phyloP scores from a whole-genome alignment of 495 filamentous ascomycete species.

The Xylaria flabelliformis region DNA sequence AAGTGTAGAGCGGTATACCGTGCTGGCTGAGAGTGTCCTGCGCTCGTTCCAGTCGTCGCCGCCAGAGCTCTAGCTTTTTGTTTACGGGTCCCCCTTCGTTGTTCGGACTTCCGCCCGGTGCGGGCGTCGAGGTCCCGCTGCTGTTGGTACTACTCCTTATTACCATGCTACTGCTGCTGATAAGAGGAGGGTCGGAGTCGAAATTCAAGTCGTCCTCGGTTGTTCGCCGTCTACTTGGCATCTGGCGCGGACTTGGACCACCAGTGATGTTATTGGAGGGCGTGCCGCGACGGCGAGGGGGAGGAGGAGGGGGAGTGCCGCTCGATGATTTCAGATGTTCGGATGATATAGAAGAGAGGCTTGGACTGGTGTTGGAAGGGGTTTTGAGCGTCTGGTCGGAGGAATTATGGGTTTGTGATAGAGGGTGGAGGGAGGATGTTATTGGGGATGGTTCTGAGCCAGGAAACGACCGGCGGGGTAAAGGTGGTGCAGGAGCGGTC shows the following conservation, averaged over 20 bases:
- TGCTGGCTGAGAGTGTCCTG: slow-evolving; percentile 68
- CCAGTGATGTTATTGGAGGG: slow-evolving; percentile 30
- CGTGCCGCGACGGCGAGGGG: slow-evolving; percentile 53
- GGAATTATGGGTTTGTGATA: slow-evolving; percentile 43
- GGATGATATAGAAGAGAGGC: neutral
- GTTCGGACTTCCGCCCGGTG: slow-evolving; percentile 22
- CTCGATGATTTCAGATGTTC: neutral
- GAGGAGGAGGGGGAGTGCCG: slow-evolving; percentile 45
- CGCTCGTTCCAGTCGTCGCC: slow-evolving; percentile 76
- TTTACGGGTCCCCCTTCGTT: slow-evolving; percentile 51
- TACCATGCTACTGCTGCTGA: slow-evolving; percentile 27
- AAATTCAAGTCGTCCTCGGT: slow-evolving; percentile 42
- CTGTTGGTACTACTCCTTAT: neutral
- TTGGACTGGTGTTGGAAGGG: slow-evolving; percentile 8
- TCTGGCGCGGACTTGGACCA: slow-evolving; percentile 32
- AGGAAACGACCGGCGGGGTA: slow-evolving; percentile 34
- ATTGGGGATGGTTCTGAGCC: slow-evolving; percentile 20
- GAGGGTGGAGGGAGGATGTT: slow-evolving; percentile 34
- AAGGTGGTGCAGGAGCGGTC: slow-evolving; percentile 35
- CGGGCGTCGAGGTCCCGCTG: slow-evolving; percentile 21
- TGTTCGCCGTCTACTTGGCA: slow-evolving; percentile 29
- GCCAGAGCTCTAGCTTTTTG: slow-evolving; percentile 87
- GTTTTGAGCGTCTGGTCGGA: slow-evolving; percentile 34
- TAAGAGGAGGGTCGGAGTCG: slow-evolving; percentile 36
- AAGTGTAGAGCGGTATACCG: slow-evolving; percentile 79